These are phyloP conservation scores for Lachancea sp. DNA, from an alignment of 805 yeast genomes.

Conservation along the genomic window DNA sequence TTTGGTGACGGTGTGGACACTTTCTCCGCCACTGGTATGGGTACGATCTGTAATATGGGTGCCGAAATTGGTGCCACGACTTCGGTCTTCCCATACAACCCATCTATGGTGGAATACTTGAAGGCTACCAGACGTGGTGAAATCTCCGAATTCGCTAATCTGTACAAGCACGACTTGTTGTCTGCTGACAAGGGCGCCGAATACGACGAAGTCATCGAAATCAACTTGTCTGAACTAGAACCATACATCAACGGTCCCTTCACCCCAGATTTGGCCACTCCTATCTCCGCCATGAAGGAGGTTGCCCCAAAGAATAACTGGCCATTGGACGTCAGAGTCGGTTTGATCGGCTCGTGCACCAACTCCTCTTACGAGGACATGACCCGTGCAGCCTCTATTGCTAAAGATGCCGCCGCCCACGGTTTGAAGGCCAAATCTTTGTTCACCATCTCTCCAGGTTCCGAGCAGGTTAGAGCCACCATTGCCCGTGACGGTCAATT, in stretches of 20 bases:
- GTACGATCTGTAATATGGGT: conserved; percentile 98
- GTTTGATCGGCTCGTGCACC: conserved; percentile 97
- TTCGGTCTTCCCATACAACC: conserved; percentile 93
- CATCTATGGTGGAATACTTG: conserved; percentile 81
- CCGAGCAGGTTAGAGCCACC: conserved; percentile 97
- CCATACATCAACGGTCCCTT: conserved; percentile 97
- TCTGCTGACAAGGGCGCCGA: conserved; percentile 89
- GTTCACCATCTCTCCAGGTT: conserved; percentile 95
- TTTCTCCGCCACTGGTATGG: conserved; percentile 97
- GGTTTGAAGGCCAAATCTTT: conserved; percentile 90
- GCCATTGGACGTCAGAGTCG: conserved; percentile 91
- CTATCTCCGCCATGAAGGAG: conserved; percentile 79
- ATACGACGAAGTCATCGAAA: conserved; percentile 89
- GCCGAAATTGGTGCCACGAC: conserved; percentile 99
- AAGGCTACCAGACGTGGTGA: conserved; percentile 79
- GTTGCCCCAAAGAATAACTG: conserved; percentile 80
- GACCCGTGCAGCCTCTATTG: conserved; percentile 93
- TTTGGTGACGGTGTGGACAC: conserved; percentile 92
- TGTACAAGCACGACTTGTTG: conserved; percentile 62
- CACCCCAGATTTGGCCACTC: conserved; percentile 97
- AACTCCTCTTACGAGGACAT: conserved; percentile 97
- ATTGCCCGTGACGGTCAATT: conserved; percentile 94
- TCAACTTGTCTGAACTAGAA: conserved; percentile 82
- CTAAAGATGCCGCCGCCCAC: conserved; percentile 81
- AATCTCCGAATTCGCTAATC: conserved; percentile 73